phyloP scores from a whole-genome alignment of 495 filamentous ascomycete species.

The Lophium mytilinum region DNA sequence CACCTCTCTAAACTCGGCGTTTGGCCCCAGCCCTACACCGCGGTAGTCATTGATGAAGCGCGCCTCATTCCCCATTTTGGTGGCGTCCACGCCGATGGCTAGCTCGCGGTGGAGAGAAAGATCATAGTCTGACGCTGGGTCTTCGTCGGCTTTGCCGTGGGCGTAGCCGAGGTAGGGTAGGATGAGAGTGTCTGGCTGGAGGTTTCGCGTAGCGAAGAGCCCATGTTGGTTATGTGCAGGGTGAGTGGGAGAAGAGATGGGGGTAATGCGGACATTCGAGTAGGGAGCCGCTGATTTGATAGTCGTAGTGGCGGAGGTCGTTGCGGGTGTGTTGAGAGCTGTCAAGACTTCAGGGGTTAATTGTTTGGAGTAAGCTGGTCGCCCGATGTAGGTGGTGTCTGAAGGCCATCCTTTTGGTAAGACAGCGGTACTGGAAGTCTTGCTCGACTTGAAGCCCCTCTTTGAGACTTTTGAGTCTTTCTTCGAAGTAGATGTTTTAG shows the following conservation, averaged over 20 bases:
- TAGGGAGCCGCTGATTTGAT: constrained; percentile 34
- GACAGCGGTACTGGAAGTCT: background rate
- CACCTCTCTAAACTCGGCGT: constrained; percentile 52
- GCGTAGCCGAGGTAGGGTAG: constrained; percentile 58
- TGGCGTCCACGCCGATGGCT: constrained; percentile 57
- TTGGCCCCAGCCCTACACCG: constrained; percentile 46
- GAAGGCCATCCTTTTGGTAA: constrained; percentile 52
- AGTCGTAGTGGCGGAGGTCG: background rate
- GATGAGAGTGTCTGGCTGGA: constrained; percentile 51
- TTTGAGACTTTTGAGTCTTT: too few relatives aligned
- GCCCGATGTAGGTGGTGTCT: constrained; percentile 44
- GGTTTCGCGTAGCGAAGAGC: constrained; percentile 52
- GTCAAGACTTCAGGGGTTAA: constrained; percentile 18
- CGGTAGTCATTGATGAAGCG: constrained; percentile 70
- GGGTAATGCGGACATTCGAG: constrained; percentile 44
- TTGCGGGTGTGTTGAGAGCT: constrained; percentile 27
- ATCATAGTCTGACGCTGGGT: constrained; percentile 57
- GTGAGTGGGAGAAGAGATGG: constrained; percentile 46
- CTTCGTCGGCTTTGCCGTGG: constrained; percentile 39
- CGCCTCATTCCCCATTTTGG: constrained; percentile 55
- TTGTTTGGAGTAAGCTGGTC: constrained; percentile 42
- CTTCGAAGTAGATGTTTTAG: too few relatives aligned
- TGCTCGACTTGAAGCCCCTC: background rate
- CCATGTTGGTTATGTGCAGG: constrained; percentile 58
- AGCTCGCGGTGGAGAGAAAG: constrained; percentile 51